Conservation (phyloP, 2,329 filamentous ascomycete genomes). For the Beauveria australis region DNA sequence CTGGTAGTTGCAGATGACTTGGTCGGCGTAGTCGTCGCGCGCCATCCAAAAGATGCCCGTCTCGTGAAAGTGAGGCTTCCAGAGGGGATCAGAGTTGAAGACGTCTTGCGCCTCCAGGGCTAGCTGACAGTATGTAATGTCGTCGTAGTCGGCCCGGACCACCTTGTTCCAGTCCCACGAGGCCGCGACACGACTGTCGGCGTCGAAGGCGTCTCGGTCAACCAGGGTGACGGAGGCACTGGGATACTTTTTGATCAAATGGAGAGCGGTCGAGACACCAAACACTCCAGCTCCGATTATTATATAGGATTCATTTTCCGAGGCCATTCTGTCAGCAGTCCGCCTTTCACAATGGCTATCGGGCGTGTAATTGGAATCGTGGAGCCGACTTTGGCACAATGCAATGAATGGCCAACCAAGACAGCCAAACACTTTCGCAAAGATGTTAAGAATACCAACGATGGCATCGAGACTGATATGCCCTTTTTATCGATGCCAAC, state of each 20-base stretch:
- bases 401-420: not conserved
- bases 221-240: conserved; percentile 46
- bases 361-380: not conserved
- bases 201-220: conserved; percentile 46
- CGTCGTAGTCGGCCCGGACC: conserved; percentile 60
- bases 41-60: conserved; percentile 52
- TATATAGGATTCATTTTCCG: conserved; percentile 33
- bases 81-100: conserved; percentile 50
- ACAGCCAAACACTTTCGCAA: not conserved
- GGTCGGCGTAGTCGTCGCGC: conserved; percentile 39
- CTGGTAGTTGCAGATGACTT: conserved; percentile 46
- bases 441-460: not conserved
- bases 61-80: conserved; percentile 48
- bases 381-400: not conserved
- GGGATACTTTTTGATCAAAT: conserved; percentile 45
- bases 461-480: not conserved
- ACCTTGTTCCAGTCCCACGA: conserved; percentile 71
- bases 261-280: conserved; percentile 57
- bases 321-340: not conserved
- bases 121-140: conserved; percentile 54
- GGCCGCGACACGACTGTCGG: conserved; percentile 44
- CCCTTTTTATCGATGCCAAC: not conserved
- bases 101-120: conserved; percentile 57
- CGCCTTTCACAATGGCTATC: too few species aligned
- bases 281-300: conserved; percentile 60